Evolutionary conservation across 163 green algal species (phyloP), one percentile per base, ranked within the genome.

Genomic region (Chlorella variabilis): DNA sequence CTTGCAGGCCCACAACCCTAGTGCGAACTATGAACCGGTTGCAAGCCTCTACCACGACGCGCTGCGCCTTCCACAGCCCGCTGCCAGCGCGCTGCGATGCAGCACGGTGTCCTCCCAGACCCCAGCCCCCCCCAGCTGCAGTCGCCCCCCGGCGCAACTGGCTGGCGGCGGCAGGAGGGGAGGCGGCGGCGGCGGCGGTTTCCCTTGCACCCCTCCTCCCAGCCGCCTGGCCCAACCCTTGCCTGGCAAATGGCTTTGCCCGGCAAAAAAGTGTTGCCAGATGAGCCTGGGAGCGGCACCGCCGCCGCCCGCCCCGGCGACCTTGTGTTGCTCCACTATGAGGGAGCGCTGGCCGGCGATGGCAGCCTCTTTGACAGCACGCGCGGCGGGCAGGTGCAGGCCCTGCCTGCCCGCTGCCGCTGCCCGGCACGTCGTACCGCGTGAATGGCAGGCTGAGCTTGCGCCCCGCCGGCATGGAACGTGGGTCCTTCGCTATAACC

Each of bases 301-400:
- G 59, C 75, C 20, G 21, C 31, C 1, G 75, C 75, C 2, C 59
- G 41, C 27, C 21, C 7, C 0, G 75, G 75, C 2, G 75, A 81
- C 31, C 75, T 81, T 0, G 58, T 81, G n/a, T 33, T 81, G 29
- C 29, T 81, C 25, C 75, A 81, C 21, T 73, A 73, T n/a, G 59
- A 65, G 6, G 75, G 75, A 18, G 36, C 11, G 1, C 11, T 56
- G 15, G 31, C 41, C 3, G 58, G 11, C 58, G 59, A 56, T n/a
- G 59, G 59, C 33, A 2, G 20, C 2, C 39, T 81, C 17, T 81
- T 81, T 29, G 75, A 81, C 31, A 71, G 51, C 25, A 81, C 75
- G 1, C 75, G 65, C 3, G 75, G 75, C 41, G 75, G 59, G 13
- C 29, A 61, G 75, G 75, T 81, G 58, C 6, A 54, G 5, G 21